Evolutionary conservation across 257 asterid genomes (phyloP), one percentile per base, ranked within the genome.

Genomic region (Plantago elongata): DNA sequence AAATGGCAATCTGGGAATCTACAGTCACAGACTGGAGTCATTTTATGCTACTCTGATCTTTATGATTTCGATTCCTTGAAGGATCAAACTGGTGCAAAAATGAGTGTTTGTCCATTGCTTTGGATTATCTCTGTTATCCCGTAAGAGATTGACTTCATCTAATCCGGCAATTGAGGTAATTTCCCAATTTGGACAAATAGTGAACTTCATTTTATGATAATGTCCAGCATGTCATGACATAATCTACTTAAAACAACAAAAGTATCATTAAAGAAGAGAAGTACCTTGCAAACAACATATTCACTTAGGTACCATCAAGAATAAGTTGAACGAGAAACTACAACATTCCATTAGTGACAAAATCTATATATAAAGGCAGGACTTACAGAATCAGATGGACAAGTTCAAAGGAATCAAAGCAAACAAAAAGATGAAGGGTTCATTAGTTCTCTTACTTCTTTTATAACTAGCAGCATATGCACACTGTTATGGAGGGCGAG

Each of bases 401-500:
- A 45, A 45, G 45, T 13, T 7, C 18, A 13, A 34, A 29, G 45
- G n/a, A 9, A 10, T 7, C 18, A 13, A 34, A 29, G 45, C n/a
- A 9, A 10, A 7, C 16, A 15, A 22, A 43, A 77, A 13, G 7
- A 84, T 77, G 84, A 77, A 66, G 15, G 61, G 5, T 58, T 18
- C 64, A 37, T 37, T 69, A 43, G 45, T 72, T 10, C 9, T 57
- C 51, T 15, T 77, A 15, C 57, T 46, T 13, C 57, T 81, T 43
- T 11, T 74, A 11, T 76, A 72, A 63, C 54, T 74, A 14, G 68
- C 69, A n/a, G 59, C 71, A 14, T 51, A 15, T 47, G 75, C 54
- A 10, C 75, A 75, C 37, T 79, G 80, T 56, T 69, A 69, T 10
- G 69, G 63, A 0, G 74, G 76, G 14, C 57, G 67, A 22, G 70